These are phyloP conservation scores for Dothistroma pini DNA, from an alignment of 2,329 filamentous ascomycete species.

Conservation along the genomic window DNA sequence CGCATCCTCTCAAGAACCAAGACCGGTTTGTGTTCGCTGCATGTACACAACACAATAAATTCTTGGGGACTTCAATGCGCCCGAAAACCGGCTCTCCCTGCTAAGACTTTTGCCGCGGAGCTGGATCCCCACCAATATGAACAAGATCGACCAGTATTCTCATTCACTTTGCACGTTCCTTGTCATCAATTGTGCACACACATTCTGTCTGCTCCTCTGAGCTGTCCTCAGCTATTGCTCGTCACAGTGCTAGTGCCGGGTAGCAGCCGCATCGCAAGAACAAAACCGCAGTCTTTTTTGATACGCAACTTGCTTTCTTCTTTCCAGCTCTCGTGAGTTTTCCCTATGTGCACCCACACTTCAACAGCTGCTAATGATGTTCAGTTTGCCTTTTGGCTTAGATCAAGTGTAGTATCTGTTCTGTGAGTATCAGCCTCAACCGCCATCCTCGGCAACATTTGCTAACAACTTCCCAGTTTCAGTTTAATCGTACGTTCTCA, in stretches of 20 bases:
- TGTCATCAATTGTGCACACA: neutral
- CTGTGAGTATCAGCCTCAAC: no score
- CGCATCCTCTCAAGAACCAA: no score
- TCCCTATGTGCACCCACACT: neutral
- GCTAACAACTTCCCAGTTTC: no score
- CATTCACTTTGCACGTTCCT: neutral
- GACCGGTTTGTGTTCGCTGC: no score
- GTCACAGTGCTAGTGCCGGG: neutral
- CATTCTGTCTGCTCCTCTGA: neutral
- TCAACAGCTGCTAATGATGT: no score
- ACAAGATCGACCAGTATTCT: neutral
- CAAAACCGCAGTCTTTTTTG: neutral
- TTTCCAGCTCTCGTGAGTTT: slow-evolving; percentile 10
- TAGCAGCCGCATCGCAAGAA: neutral
- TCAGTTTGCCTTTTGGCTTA: no score
- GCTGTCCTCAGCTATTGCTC: no score
- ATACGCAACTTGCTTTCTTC: neutral
- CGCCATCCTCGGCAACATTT: no score
- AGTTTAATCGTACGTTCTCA: no score
- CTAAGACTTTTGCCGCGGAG: neutral
- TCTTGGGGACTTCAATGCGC: no score
- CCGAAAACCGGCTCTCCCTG: neutral
- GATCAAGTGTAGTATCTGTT: slow-evolving; percentile 10
- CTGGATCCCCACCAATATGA: neutral
- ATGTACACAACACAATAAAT: no score